Evolutionary conservation across 768 basidiomycete genomes (phyloP).

Genomic region (Lentinus brumalis): DNA sequence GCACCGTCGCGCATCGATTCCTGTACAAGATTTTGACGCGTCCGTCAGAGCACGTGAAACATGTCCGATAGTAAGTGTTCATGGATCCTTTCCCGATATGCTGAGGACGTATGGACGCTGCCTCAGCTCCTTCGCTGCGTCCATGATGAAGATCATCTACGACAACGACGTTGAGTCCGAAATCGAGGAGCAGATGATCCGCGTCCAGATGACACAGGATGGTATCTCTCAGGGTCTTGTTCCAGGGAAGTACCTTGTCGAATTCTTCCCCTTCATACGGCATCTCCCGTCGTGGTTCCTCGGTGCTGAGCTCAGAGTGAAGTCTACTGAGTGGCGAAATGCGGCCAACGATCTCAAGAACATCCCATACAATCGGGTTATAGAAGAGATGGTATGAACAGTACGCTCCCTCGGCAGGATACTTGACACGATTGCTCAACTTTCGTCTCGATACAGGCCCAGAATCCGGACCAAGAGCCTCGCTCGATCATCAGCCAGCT

Average conservation of each 20-base stretch:
- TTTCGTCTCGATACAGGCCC: background rate
- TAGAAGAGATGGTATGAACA: background rate
- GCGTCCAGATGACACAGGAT: slow-evolving; percentile 6
- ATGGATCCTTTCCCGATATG: background rate
- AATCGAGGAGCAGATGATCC: slow-evolving; percentile 2
- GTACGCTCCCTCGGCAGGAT: background rate
- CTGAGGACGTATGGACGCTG: background rate
- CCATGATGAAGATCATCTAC: slow-evolving; percentile 19
- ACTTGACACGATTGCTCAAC: background rate
- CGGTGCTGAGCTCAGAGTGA: slow-evolving; percentile 18
- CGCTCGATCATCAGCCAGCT: background rate
- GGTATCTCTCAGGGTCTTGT: background rate
- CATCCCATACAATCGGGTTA: background rate
- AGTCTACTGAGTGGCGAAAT: background rate
- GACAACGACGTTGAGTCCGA: slow-evolving; percentile 3
- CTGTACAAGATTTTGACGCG: background rate
- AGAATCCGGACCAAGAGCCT: background rate
- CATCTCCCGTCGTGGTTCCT: slow-evolving; percentile 25
- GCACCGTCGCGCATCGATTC: background rate
- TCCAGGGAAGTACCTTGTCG: slow-evolving; percentile 30
- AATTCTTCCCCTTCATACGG: slow-evolving; percentile 26
- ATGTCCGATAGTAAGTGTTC: slow-evolving; percentile 7
- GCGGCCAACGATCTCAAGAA: background rate
- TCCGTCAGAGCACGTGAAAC: slow-evolving; percentile 1
- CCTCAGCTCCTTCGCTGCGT: slow-evolving; percentile 5